Base-by-base conservation (phyloP, 345 rosid genomes). In the Physaria fendleri region DNA sequence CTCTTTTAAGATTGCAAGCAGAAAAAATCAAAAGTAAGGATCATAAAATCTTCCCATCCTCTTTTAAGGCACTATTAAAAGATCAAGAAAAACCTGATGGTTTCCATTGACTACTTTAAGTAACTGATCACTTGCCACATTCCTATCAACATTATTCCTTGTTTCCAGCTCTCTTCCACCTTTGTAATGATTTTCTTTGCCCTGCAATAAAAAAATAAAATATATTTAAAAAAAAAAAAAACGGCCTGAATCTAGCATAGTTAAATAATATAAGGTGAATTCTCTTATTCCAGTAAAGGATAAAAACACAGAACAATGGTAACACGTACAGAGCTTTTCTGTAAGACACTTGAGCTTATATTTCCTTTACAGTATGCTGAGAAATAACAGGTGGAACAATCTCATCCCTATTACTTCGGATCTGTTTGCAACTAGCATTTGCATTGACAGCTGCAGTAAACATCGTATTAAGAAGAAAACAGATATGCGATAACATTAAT, bases 401-500 rank as follows among this genome's bases (percentile, higher is more conserved):
- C 76, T 4, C 79, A 61, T 40, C 54, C 55, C 72, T 52, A 34
- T 55, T 72, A 66, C 63, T 62, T 37, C 75, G 71, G 43, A 77
- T 25, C 45, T 73, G 77, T 68, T 51, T 56, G 72, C 62, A 50
- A 44, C 60, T 63, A 67, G 32, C 27, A 58, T 34, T 71, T 66
- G 61, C 64, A 59, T 74, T 65, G 23, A 62, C 62, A 73, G 79
- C 98, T 88, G 85, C 54, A 71, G 40, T 41, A 69, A 62, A 65
- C 32, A 47, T 14, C 41, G 24, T 23, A 63, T 41, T 61, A 44
- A 72, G 47, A 41, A 40, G 25, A 61, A 22, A 50, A 12, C 37
- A 45, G 6, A 56, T 22, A 38, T 9, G 58, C 29, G 42, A 8
- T 20, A 50, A 20, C 32, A 65, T 34, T 40, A 47, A 60, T 63